Evolutionary conservation across 257 asterid genomes (phyloP), one percentile per base, ranked within the genome.

Genomic region (Petunia axillaris): DNA sequence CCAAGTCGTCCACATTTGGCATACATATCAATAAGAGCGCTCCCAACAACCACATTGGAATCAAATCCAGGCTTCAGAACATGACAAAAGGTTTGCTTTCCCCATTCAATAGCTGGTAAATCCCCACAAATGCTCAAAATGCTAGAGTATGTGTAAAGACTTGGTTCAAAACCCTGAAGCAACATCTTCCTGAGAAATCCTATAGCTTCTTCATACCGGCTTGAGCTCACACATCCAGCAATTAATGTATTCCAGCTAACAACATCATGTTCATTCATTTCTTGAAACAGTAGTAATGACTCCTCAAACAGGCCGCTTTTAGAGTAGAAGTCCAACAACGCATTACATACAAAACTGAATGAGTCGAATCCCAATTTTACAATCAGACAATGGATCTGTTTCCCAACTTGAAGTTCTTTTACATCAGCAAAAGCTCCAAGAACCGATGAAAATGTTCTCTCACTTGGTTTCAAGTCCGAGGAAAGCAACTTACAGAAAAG

Each of bases 51-150:
- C 66, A 94, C 92, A 70, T 90, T 87, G 66, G 90, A 90, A 82
- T 86, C 83, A 14, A 88, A 80, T 16, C 88, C 90, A 50, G 94
- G 93, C 81, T 92, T 94, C 41, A 92, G 76, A 53, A 88, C 81
- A 64, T 87, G 74, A 75, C 88, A 84, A 84, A 92, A 97, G 79
- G 93, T 85, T 86, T 94, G 97, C 84, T 85, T 93, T 53, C 97
- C 97, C 97, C 97, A 92, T 63, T 92, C 91, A 37, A 83, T 80
- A 65, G 94, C 90, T 5, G 97, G 93, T n/a, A 91, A 79, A 83
- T 89, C 93, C 11, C 94, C 95, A 67, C 97, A 94, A 38, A 92
- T 81, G 88, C 91, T 87, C 81, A 94, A 84, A 81, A 94, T 84
- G 83, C 88, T 86, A 4, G 97, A 89, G 84, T 87, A 93, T 1